These are phyloP conservation scores for Thelonectria discophora DNA, from an alignment of 2,329 filamentous ascomycete species.

Conservation along the genomic window DNA sequence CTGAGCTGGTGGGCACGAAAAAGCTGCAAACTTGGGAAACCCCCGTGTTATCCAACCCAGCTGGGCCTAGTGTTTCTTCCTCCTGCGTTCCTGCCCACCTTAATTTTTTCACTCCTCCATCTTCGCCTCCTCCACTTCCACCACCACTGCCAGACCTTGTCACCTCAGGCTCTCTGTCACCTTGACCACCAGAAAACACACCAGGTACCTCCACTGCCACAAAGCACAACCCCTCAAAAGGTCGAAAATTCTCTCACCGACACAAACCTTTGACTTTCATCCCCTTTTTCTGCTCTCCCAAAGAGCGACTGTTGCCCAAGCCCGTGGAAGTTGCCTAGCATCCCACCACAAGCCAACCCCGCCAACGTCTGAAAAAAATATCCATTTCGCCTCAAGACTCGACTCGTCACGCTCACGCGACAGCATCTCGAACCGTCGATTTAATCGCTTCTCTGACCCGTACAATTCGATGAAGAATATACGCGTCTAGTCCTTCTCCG, in stretches of 20 bases:
- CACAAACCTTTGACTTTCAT: conserved; percentile 15
- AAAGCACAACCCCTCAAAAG: conserved; percentile 25
- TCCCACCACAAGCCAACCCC: conserved; percentile 16
- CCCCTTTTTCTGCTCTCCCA: conserved; percentile 4
- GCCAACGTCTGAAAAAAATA: conserved; percentile 20
- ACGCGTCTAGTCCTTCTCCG: conserved; percentile 33
- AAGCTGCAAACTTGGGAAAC: neutral
- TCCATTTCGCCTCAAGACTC: neutral
- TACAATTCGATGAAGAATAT: conserved; percentile 41
- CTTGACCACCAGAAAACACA: conserved; percentile 7
- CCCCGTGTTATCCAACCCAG: conserved; percentile 10
- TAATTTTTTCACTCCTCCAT: conserved; percentile 12
- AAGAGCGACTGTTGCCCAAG: conserved; percentile 9
- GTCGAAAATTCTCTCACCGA: conserved; percentile 27
- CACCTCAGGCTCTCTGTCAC: conserved; percentile 16
- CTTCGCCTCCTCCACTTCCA: neutral
- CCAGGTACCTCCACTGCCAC: conserved; percentile 26
- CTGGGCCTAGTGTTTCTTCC: neutral
- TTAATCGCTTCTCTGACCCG: neutral
- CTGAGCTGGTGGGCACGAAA: conserved; percentile 8
- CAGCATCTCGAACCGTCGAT: conserved; percentile 1
- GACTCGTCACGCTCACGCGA: conserved; percentile 34
- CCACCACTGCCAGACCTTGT: neutral
- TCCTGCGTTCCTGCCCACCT: neutral
- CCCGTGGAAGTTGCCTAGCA: conserved; percentile 5